Percentiles rank a stretch among this genome's conserved stretches.
Evolutionary conservation across 257 asterid species (phyloP).

Genomic region (Anisodus tanguticus): DNA sequence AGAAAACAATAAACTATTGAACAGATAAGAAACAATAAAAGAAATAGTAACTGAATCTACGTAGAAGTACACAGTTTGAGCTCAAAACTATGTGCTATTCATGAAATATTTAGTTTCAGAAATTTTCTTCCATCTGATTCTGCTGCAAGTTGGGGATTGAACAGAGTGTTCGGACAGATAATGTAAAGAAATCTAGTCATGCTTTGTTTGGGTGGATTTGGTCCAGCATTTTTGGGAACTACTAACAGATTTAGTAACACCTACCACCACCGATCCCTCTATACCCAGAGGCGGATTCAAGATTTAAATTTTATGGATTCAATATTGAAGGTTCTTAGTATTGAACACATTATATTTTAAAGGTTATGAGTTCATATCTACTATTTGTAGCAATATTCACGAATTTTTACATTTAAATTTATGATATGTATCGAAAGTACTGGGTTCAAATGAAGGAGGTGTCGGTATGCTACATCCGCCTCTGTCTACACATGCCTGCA

Average conservation of each 20-base stretch:
- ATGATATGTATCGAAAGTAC: too few relatives aligned
- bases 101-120: background rate
- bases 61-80: constrained; percentile 6
- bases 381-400: too few relatives aligned
- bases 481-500: background rate
- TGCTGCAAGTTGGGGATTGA: background rate
- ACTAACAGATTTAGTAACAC: background rate
- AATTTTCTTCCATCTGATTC: background rate
- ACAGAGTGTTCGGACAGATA: background rate
- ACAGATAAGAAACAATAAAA: background rate
- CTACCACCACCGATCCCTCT: background rate
- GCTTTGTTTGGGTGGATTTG: too few relatives aligned
- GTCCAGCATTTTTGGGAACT: background rate
- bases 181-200: too few relatives aligned
- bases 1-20: background rate
- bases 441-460: too few relatives aligned
- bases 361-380: too few relatives aligned
- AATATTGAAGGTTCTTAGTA: too few relatives aligned
- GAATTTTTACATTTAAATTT: too few relatives aligned
- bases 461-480: too few relatives aligned
- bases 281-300: background rate
- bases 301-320: too few relatives aligned
- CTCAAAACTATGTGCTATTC: constrained; percentile 23
- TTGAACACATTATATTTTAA: too few relatives aligned
- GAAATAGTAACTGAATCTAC: background rate